phyloP scores from a whole-genome alignment of 331 rosid genomes.

The Acacia pycnantha region DNA sequence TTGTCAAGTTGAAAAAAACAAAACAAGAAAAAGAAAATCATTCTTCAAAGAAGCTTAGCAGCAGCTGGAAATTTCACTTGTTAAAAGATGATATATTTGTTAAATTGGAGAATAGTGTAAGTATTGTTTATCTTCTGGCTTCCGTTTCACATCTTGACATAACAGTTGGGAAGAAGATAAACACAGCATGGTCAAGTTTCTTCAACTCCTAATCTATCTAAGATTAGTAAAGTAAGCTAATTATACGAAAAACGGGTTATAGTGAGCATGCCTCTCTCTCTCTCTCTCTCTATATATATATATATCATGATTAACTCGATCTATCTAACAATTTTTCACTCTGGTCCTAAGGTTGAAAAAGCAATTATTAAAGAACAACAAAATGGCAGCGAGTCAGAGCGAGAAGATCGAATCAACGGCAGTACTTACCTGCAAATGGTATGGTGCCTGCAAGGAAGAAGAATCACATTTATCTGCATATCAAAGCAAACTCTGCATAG shows the following conservation, averaged over 20 bases:
- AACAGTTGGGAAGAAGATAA: not conserved
- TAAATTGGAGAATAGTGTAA: not conserved
- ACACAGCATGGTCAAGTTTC: not conserved
- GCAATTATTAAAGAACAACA: not conserved
- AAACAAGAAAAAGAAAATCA: too few species aligned
- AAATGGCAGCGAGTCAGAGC: not conserved
- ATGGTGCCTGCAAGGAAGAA: constrained; percentile 73
- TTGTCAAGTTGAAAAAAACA: too few species aligned
- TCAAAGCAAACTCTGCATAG: constrained; percentile 60
- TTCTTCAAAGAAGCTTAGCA: not conserved
- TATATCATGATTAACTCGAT: not conserved
- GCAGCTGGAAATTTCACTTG: not conserved
- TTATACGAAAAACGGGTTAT: too few species aligned
- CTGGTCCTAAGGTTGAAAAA: not conserved
- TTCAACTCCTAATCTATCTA: not conserved
- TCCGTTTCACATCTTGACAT: not conserved
- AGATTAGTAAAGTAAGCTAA: not conserved
- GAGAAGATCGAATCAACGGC: not conserved
- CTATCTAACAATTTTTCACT: not conserved
- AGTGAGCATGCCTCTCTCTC: too few species aligned
- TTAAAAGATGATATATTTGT: not conserved
- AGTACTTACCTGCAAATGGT: constrained; percentile 40
- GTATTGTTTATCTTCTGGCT: not conserved
- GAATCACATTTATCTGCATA: constrained; percentile 55
- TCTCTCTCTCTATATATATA: too few species aligned